A percentile compares a stretch with the other conserved stretches of the same genome.
Evolutionary conservation across 495 filamentous ascomycete species (phyloP).

Genomic region (Penicillium turbatum): DNA sequence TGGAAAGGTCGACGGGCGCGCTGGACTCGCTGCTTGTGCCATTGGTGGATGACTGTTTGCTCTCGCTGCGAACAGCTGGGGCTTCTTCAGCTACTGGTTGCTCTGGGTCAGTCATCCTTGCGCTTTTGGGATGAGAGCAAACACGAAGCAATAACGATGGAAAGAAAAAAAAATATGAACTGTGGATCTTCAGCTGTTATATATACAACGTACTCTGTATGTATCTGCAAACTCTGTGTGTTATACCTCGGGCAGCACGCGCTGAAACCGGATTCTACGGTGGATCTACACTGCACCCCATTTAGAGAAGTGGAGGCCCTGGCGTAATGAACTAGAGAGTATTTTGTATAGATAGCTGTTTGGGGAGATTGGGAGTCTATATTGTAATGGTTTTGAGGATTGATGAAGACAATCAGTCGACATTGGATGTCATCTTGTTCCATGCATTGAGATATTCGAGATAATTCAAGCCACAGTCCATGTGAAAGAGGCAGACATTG

Average conservation of each 20-base stretch:
- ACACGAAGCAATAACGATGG: not conserved
- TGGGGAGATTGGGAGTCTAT: not conserved
- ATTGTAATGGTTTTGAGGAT: not conserved
- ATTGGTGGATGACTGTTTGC: not conserved
- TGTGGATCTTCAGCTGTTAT: constrained; percentile 7
- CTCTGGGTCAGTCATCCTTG: constrained; percentile 5
- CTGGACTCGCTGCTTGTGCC: not conserved
- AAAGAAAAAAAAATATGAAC: too few relatives aligned
- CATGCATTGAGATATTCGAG: not conserved
- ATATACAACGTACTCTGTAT: not conserved
- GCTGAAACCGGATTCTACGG: constrained; percentile 8
- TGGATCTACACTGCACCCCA: constrained; percentile 3
- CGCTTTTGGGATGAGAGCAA: not conserved
- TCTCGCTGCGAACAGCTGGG: constrained; percentile 1
- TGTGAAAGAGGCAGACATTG: not conserved
- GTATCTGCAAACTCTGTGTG: not conserved
- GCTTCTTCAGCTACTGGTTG: not conserved
- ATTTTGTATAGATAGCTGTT: not conserved
- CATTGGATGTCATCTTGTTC: too few relatives aligned
- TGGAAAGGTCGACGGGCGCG: not conserved
- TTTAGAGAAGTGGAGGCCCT: not conserved
- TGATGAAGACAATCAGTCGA: not conserved
- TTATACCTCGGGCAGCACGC: not conserved
- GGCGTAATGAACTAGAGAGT: not conserved
- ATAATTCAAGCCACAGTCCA: not conserved